phyloP scores from a whole-genome alignment of 2,329 filamentous ascomycete genomes.

The Fusarium foetens region DNA sequence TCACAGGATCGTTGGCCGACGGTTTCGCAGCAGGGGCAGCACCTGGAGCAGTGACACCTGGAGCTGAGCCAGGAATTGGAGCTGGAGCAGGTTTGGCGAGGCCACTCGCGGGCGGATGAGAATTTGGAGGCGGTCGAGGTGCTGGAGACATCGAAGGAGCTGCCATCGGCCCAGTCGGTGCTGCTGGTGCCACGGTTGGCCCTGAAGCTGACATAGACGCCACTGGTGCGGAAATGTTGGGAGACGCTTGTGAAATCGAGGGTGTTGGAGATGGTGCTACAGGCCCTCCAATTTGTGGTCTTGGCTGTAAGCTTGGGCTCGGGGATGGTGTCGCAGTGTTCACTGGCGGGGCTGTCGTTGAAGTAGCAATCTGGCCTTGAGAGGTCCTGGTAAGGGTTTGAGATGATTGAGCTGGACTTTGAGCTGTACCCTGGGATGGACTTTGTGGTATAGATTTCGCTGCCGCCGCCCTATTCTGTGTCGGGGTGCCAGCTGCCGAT shows the following conservation, averaged over 20 bases:
- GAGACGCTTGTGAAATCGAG: conserved; percentile 33
- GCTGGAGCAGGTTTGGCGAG: conserved; percentile 29
- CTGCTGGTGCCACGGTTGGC: conserved; percentile 37
- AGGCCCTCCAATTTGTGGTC: conserved; percentile 26
- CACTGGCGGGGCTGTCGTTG: conserved; percentile 24
- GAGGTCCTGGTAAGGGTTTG: conserved; percentile 29
- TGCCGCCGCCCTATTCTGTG: conserved; percentile 29
- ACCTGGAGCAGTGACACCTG: conserved; percentile 17
- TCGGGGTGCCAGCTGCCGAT: conserved; percentile 40
- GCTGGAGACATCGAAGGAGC: conserved; percentile 43
- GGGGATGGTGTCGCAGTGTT: conserved; percentile 27
- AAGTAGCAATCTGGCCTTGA: conserved; percentile 21
- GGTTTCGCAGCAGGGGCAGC: conserved; percentile 38
- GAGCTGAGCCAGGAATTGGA: conserved; percentile 24
- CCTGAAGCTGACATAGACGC: conserved; percentile 39
- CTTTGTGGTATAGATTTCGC: conserved; percentile 34
- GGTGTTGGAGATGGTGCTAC: conserved; percentile 37
- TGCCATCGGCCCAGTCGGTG: conserved; percentile 37
- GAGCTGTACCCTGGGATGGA: conserved; percentile 32
- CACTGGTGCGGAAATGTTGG: conserved; percentile 36
- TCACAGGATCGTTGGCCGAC: conserved; percentile 74
- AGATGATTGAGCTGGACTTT: conserved; percentile 30
- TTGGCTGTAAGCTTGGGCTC: conserved; percentile 35
- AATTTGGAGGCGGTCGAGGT: conserved; percentile 25
- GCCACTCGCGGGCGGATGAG: conserved; percentile 31